phyloP scores from a whole-genome alignment of 495 filamentous ascomycete species.

The Podospora pseudoanserina region DNA sequence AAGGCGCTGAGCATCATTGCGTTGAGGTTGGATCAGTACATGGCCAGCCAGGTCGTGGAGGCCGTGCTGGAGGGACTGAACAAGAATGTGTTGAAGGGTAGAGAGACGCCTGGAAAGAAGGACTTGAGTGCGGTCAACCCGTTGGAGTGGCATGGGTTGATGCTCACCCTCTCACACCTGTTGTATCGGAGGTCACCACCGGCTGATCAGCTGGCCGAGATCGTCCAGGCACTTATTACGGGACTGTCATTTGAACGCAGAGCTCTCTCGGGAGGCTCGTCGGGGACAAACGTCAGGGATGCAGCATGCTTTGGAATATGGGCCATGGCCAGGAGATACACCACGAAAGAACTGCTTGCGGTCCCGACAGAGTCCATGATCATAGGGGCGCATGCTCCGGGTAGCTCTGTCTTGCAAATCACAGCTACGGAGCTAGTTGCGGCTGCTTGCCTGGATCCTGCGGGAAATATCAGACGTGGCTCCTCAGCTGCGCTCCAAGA shows the following conservation, averaged over 20 bases:
- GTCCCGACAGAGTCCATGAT: slow-evolving; percentile 44
- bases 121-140: slow-evolving; percentile 72
- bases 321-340: slow-evolving; percentile 84
- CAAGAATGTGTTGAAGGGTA: slow-evolving; percentile 65
- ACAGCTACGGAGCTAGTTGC: slow-evolving; percentile 76
- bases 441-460: slow-evolving; percentile 80
- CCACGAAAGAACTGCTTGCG: slow-evolving; percentile 67
- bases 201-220: slow-evolving; percentile 58
- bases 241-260: slow-evolving; percentile 84
- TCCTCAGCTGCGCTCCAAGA: slow-evolving; percentile 93
- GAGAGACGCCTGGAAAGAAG: slow-evolving; percentile 40
- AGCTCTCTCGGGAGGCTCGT: slow-evolving; percentile 69
- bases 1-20: slow-evolving; percentile 88
- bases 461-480: slow-evolving; percentile 87
- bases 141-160: slow-evolving; percentile 85
- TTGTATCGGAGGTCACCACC: slow-evolving; percentile 75
- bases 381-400: not conserved
- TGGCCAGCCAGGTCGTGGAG: slow-evolving; percentile 81
- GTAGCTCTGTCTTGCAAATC: slow-evolving; percentile 61
- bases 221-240: slow-evolving; percentile 65
- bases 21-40: slow-evolving; percentile 67
- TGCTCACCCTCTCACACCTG: slow-evolving; percentile 80
- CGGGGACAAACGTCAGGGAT: slow-evolving; percentile 94
- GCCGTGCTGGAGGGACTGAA: slow-evolving; percentile 72
- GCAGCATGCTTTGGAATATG: slow-evolving; percentile 95